Conservation (phyloP, 192 early-diverging fungal species). For the Backusella macrospora region DNA sequence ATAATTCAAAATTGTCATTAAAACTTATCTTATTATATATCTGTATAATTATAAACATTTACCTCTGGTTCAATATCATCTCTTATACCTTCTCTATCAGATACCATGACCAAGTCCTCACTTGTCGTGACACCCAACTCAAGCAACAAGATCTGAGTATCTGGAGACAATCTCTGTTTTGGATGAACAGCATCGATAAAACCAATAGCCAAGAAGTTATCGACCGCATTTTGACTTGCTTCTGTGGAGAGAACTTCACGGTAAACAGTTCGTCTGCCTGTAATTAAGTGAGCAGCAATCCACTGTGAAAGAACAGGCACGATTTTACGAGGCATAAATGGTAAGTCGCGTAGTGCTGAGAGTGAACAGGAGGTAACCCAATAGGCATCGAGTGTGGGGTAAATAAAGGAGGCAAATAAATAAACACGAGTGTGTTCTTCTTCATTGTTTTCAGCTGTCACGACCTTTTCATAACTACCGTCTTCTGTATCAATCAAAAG, state of each 20-base stretch:
- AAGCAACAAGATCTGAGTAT: slow-evolving; percentile 38
- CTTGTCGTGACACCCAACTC: slow-evolving; percentile 39
- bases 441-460: slow-evolving; percentile 23
- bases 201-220: slow-evolving; percentile 39
- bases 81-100: slow-evolving; percentile 18
- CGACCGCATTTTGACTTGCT: slow-evolving; percentile 38
- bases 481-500: slow-evolving; percentile 18
- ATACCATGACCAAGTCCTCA: slow-evolving; percentile 40
- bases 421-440: slow-evolving; percentile 33
- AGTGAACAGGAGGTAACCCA: slow-evolving; percentile 48
- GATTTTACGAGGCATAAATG: slow-evolving; percentile 45
- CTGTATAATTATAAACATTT: neutral
- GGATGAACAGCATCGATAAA: slow-evolving; percentile 41
- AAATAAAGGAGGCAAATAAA: slow-evolving; percentile 41
- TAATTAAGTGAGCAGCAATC: slow-evolving; percentile 48
- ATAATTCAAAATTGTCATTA: neutral
- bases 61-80: slow-evolving; percentile 6
- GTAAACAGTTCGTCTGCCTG: slow-evolving; percentile 40
- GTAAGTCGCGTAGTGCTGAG: slow-evolving; percentile 42
- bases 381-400: slow-evolving; percentile 41
- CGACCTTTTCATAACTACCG: neutral
- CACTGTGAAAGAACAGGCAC: slow-evolving; percentile 43
- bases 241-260: slow-evolving; percentile 46
- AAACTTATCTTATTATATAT: neutral
- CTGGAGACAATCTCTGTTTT: slow-evolving; percentile 38